Percentiles rank a stretch among this genome's conserved stretches.
These are phyloP conservation scores for Penicillium sp. DNA, from an alignment of 2,329 filamentous ascomycete genomes.

Conservation along the genomic window DNA sequence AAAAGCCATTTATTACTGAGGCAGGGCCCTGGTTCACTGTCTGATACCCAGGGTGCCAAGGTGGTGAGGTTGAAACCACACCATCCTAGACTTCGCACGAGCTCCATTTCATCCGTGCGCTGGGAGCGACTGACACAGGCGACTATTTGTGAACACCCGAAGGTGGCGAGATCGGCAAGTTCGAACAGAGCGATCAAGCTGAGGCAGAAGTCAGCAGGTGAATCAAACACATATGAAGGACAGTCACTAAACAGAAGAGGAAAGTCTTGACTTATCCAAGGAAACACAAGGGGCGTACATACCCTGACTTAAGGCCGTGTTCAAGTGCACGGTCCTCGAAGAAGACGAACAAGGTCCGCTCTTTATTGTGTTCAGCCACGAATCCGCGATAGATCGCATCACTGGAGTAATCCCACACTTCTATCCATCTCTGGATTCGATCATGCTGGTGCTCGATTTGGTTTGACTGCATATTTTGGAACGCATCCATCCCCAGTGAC, in stretches of 20 bases:
- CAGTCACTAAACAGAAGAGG: neutral
- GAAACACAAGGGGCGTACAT: slow-evolving; percentile 35
- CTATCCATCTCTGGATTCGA: slow-evolving; percentile 30
- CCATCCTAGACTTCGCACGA: slow-evolving; percentile 77
- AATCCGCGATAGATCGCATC: slow-evolving; percentile 81
- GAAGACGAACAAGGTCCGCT: slow-evolving; percentile 77
- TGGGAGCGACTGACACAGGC: slow-evolving; percentile 70
- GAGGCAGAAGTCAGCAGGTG: neutral
- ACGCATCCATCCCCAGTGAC: slow-evolving; percentile 80
- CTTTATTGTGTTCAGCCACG: slow-evolving; percentile 59
- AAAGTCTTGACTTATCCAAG: neutral
- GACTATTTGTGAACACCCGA: slow-evolving; percentile 68
- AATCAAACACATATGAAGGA: neutral
- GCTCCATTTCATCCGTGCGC: slow-evolving; percentile 53
- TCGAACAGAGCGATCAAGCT: slow-evolving; percentile 86
- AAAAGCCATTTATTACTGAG: slow-evolving; percentile 76
- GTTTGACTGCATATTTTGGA: slow-evolving; percentile 27
- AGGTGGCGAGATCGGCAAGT: slow-evolving; percentile 61
- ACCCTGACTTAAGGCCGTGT: slow-evolving; percentile 79
- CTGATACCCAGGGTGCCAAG: slow-evolving; percentile 59
- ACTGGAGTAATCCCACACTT: slow-evolving; percentile 63
- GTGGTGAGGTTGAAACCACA: slow-evolving; percentile 80
- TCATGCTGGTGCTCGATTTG: slow-evolving; percentile 18
- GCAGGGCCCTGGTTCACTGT: slow-evolving; percentile 49
- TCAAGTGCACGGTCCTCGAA: slow-evolving; percentile 66